A percentile compares a stretch with the other conserved stretches of the same genome.
phyloP scores from a whole-genome alignment of 2,329 filamentous ascomycete genomes.

The Clathrospora elynae region DNA sequence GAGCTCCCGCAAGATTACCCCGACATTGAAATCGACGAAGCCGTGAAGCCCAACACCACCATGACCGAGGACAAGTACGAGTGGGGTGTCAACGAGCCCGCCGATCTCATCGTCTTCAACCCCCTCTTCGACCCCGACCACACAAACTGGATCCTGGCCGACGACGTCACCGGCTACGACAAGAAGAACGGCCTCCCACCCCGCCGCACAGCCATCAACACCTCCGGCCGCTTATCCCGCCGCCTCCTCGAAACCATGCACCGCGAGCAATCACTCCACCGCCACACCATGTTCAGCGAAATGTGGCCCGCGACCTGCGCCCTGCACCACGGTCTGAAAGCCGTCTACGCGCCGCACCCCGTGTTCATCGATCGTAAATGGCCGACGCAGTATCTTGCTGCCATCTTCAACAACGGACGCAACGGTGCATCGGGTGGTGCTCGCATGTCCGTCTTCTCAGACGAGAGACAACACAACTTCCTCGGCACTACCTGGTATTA shows the following conservation, averaged over 20 bases:
- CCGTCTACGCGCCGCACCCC: constrained; percentile 67
- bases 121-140: constrained; percentile 73
- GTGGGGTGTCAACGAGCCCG: constrained; percentile 73
- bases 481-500: constrained; percentile 61
- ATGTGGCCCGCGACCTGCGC: constrained; percentile 77
- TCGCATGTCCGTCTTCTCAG: constrained; percentile 55
- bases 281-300: constrained; percentile 76
- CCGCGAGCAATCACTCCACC: constrained; percentile 70
- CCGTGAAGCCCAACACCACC: constrained; percentile 59
- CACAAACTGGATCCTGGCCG: constrained; percentile 74
- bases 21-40: constrained; percentile 58
- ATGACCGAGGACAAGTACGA: constrained; percentile 61
- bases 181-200: constrained; percentile 61
- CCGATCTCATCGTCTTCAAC: constrained; percentile 78
- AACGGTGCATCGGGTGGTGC: constrained; percentile 58
- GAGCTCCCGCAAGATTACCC: constrained; percentile 51
- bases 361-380: constrained; percentile 63
- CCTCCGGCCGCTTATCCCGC: constrained; percentile 69
- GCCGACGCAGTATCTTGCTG: constrained; percentile 60
- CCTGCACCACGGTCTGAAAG: constrained; percentile 77
- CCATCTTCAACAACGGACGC: constrained; percentile 61
- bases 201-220: constrained; percentile 73
- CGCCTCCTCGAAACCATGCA: constrained; percentile 74
- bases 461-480: constrained; percentile 61
- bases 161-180: constrained; percentile 73